Percentiles rank a stretch among this genome's conserved stretches.
Conservation (phyloP, 768 basidiomycete species). For the Podaxis pistillaris region DNA sequence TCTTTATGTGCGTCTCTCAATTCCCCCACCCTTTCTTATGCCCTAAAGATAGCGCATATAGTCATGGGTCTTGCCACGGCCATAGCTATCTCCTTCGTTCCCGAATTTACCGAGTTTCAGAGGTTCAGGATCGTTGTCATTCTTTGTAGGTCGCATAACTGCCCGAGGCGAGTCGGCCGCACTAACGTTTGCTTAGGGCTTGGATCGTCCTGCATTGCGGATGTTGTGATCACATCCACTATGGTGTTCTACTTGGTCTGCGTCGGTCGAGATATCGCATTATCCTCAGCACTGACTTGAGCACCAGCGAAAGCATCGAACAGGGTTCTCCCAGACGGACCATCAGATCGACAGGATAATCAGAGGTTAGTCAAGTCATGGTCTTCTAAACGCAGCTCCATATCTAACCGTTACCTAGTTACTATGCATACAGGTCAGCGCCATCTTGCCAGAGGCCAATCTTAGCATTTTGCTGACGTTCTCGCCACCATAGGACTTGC, state of each 20-base stretch:
- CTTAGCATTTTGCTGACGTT: not conserved
- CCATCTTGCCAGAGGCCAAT: not conserved
- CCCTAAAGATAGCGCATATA: not conserved
- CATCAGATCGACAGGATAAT: conserved; percentile 24
- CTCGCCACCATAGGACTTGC: not conserved
- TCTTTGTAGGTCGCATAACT: conserved; percentile 5
- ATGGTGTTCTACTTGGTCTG: conserved; percentile 18
- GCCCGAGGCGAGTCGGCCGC: not conserved
- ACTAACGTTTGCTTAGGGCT: conserved; percentile 3
- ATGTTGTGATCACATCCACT: conserved; percentile 18
- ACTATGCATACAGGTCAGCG: conserved; percentile 21
- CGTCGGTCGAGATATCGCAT: not conserved
- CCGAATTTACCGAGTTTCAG: conserved; percentile 18
- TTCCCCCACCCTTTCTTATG: not conserved
- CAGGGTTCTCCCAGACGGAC: conserved; percentile 23
- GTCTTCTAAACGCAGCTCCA: not conserved
- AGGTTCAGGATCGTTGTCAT: conserved; percentile 18
- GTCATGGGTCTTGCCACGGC: conserved; percentile 17
- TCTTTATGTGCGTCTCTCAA: conserved; percentile 13
- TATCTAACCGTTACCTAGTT: conserved; percentile 14
- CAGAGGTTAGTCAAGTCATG: conserved; percentile 16
- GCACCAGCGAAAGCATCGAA: conserved; percentile 20
- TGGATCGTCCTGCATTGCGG: conserved; percentile 16
- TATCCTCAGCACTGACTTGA: not conserved
- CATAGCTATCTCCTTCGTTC: conserved; percentile 14